Conservation (phyloP, 306 rosid species). For the Medicago truncatula region DNA sequence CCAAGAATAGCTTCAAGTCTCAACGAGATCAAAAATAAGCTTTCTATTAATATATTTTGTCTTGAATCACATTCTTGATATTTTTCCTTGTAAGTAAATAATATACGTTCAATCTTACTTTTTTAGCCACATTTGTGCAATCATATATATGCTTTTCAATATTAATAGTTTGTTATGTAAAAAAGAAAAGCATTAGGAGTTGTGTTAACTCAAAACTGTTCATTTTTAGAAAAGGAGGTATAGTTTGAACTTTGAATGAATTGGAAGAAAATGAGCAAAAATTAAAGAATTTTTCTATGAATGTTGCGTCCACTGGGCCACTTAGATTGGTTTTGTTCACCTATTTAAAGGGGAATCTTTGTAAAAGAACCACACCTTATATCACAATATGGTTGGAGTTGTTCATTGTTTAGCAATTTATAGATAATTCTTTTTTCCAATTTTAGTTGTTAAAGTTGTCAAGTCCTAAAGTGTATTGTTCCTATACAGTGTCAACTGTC, state of each 20-base stretch:
- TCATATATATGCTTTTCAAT: conserved; percentile 1
- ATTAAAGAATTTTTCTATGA: conserved; percentile 3
- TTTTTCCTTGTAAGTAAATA: background rate
- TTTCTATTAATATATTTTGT: conserved; percentile 20
- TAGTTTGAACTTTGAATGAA: background rate
- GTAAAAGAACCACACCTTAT: conserved; percentile 25
- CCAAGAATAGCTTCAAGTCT: conserved; percentile 3
- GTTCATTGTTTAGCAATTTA: conserved; percentile 40
- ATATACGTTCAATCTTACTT: too few relatives aligned
- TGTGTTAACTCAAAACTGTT: conserved; percentile 3
- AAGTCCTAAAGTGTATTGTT: conserved; percentile 34
- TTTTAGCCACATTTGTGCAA: background rate
- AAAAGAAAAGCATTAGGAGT: background rate
- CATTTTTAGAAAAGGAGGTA: conserved; percentile 1
- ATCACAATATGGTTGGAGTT: conserved; percentile 40
- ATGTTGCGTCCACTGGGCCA: background rate
- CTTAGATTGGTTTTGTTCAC: conserved; percentile 4
- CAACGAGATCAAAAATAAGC: conserved; percentile 1
- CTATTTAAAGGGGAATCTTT: conserved; percentile 33
- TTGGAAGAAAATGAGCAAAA: conserved; percentile 3
- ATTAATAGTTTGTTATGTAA: too few relatives aligned
- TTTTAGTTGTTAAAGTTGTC: conserved; percentile 31
- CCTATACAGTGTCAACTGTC: conserved; percentile 43
- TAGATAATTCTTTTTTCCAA: conserved; percentile 46
- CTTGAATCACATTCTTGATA: background rate